Evolutionary conservation across 495 filamentous ascomycete genomes (phyloP), one percentile per base, ranked within the genome.

Genomic region (Aspergillus bridgeri): DNA sequence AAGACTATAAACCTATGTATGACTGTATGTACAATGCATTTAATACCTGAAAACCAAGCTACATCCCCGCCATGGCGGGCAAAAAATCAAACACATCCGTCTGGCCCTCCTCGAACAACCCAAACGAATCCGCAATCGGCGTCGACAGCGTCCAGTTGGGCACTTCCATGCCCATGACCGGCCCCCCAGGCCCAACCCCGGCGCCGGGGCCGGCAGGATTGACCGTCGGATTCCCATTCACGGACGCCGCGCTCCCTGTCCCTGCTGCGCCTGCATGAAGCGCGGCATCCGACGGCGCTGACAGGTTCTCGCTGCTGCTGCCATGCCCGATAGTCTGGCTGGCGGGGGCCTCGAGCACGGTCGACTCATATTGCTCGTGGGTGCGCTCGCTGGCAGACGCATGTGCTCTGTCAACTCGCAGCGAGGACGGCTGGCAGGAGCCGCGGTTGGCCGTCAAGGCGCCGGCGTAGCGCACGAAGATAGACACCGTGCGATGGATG

Each of bases 41-140:
- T n/a, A n/a, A n/a, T n/a, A n/a, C n/a, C n/a, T n/a, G 18, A 25
- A 15, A 21, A 54, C 24, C 21, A 3, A 24, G 61, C 23, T 72
- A 70, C 51, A 75, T 65, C 38, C 68, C 68, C n/a, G 73, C 71
- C 71, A 76, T 74, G 56, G 69, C 69, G 19, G 72, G 74, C 25
- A 77, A 60, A 53, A 77, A 77, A 53, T 77, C 74, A 60, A 77
- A 77, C 23, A 77, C 68, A 49, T 77, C 74, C 48, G 73, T 75
- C 55, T 77, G 74, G 3, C 69, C 74, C 51, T 77, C 74, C 42
- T 77, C 74, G 42, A 77, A 77, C n/a, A 77, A 63, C 13, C 73
- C 74, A 54, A 77, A 77, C 4, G 74, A 77, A 42, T 77, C 72
- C 15, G 74, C 73, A 56, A 77, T 75, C 0, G 74, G 69, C 50